phyloP scores from a whole-genome alignment of 441 rosid species.

The Biscutella laevigata region DNA sequence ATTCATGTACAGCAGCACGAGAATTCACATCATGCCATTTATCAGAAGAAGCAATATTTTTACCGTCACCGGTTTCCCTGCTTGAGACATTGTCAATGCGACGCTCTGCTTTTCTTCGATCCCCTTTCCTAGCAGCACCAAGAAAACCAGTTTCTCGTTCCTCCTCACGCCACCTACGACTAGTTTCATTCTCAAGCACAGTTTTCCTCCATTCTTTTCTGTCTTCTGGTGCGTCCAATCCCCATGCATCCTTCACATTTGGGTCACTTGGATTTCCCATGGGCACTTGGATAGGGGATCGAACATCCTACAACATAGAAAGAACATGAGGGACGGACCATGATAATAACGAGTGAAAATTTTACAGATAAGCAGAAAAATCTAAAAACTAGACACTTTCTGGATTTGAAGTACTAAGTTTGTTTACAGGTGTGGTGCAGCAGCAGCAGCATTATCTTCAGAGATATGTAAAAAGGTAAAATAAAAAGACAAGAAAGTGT shows the following conservation, averaged over 20 bases:
- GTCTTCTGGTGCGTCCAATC: conserved; percentile 73
- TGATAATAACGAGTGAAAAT: neutral
- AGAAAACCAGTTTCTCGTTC: conserved; percentile 92
- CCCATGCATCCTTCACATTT: conserved; percentile 70
- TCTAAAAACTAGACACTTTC: neutral
- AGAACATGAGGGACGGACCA: neutral
- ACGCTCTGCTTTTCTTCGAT: conserved; percentile 70
- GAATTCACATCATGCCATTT: conserved; percentile 43
- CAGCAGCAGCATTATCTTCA: too few species aligned
- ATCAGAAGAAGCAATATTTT: conserved; percentile 54
- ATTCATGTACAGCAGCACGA: conserved; percentile 34
- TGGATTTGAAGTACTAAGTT: neutral
- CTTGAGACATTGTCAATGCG: conserved; percentile 43
- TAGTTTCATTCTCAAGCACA: conserved; percentile 48
- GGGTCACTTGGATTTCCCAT: conserved; percentile 51
- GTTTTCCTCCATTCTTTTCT: conserved; percentile 76
- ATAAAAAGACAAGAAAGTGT: neutral
- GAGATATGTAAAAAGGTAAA: neutral
- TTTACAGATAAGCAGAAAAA: neutral
- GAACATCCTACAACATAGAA: conserved; percentile 47
- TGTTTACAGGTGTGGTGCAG: too few species aligned
- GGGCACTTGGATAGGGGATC: conserved; percentile 42
- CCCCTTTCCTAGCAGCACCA: conserved; percentile 53
- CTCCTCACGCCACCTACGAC: conserved; percentile 92
- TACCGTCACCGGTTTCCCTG: conserved; percentile 49